Conservation (phyloP, 352 stramenopile species). For the Phytophthora pluvialis region DNA sequence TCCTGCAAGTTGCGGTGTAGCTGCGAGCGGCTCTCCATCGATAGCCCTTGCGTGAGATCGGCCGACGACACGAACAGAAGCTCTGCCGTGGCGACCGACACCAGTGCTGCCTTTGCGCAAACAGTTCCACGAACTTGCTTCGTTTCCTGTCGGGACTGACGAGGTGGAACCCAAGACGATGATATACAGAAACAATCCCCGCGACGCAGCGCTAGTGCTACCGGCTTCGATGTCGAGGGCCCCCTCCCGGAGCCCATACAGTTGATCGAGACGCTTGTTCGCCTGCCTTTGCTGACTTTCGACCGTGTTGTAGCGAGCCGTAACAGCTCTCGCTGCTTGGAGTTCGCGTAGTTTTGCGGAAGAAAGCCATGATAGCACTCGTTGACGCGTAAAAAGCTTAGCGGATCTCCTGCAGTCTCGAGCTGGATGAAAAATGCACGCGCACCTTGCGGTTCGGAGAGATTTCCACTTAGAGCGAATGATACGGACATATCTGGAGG, state of each 20-base stretch:
- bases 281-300: conserved; percentile 7
- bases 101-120: conserved; percentile 55
- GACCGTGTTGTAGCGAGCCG: conserved; percentile 9
- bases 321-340: conserved; percentile 28
- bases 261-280: conserved; percentile 19
- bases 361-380: conserved; percentile 63
- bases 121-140: conserved; percentile 27
- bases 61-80: conserved; percentile 58
- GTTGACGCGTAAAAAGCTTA: conserved; percentile 55
- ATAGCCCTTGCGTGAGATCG: conserved; percentile 47
- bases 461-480: conserved; percentile 56
- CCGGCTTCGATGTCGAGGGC: background rate
- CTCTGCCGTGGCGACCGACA: conserved; percentile 48
- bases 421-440: conserved; percentile 66
- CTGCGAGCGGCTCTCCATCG: conserved; percentile 35
- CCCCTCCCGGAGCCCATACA: conserved; percentile 7
- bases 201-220: conserved; percentile 39
- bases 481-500: conserved; percentile 55
- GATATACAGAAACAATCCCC: conserved; percentile 61
- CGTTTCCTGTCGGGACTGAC: conserved; percentile 33
- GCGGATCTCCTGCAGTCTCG: conserved; percentile 51
- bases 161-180: conserved; percentile 59
- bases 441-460: conserved; percentile 38
- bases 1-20: conserved; percentile 51
- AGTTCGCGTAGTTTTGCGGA: conserved; percentile 39